Percentiles rank a stretch among this genome's conserved stretches.
These are phyloP conservation scores for Ustilago nuda DNA, from an alignment of 1,284 basidiomycete species.

Conservation along the genomic window DNA sequence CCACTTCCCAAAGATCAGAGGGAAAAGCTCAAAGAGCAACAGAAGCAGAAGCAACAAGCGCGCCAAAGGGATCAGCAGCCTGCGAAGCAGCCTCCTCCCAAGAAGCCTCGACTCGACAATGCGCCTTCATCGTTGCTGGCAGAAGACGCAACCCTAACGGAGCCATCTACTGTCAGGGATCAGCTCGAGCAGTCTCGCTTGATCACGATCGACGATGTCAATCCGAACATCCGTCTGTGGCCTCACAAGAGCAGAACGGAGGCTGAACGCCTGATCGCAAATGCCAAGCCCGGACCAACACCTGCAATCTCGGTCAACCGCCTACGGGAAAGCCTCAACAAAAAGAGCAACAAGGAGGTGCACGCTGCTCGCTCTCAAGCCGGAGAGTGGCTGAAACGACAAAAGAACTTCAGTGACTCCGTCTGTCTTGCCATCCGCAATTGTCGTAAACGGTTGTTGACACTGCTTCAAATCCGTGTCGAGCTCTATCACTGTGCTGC, in stretches of 20 bases:
- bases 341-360: neutral
- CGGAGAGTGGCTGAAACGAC: neutral
- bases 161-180: neutral
- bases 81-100: conserved; percentile 1
- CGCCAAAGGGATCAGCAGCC: conserved; percentile 1
- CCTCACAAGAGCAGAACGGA: neutral
- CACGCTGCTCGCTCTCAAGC: neutral
- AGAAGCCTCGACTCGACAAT: conserved; percentile 7
- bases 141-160: neutral
- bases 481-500: conserved; percentile 10
- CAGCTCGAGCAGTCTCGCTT: neutral
- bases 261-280: neutral
- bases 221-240: conserved; percentile 15
- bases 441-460: neutral
- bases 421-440: conserved; percentile 11
- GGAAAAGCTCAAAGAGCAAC: conserved; percentile 9
- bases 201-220: conserved; percentile 10
- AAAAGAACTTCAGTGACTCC: neutral
- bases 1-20: conserved; percentile 8
- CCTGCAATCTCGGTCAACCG: neutral
- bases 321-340: neutral
- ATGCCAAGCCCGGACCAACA: neutral
- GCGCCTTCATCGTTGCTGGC: neutral
- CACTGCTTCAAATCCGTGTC: conserved; percentile 8
- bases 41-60: conserved; percentile 6